A percentile compares a stretch with the other conserved stretches of the same genome.
These are phyloP conservation scores for Fraxinus velutina DNA, from an alignment of 305 asterid genomes.

Conservation along the genomic window DNA sequence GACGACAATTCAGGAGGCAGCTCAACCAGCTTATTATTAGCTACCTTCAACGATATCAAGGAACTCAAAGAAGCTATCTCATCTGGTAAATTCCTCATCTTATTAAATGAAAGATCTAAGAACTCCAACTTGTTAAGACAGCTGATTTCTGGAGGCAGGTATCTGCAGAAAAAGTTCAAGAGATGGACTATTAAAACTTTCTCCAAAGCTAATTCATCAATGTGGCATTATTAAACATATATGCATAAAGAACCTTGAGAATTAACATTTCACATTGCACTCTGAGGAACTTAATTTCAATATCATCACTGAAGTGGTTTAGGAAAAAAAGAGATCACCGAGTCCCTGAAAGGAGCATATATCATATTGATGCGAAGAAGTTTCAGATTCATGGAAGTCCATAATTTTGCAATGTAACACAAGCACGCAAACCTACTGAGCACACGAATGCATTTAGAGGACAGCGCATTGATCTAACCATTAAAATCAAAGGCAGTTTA, in stretches of 20 bases:
- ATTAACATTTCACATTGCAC: neutral
- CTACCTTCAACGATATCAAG: conserved; percentile 59
- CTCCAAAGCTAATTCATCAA: neutral
- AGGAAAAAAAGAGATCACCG: neutral
- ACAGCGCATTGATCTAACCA: neutral
- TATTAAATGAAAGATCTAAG: conserved; percentile 84
- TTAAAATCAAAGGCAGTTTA: neutral
- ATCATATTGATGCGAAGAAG: neutral
- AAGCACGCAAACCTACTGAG: neutral
- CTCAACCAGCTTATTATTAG: conserved; percentile 73
- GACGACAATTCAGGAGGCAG: conserved; percentile 59
- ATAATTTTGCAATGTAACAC: neutral
- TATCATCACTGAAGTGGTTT: neutral
- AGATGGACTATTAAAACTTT: neutral
- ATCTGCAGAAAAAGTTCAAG: conserved; percentile 47
- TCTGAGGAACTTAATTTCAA: neutral
- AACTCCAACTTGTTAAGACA: conserved; percentile 66
- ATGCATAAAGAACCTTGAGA: neutral
- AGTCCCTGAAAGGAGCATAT: neutral
- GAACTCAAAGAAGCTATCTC: conserved; percentile 60
- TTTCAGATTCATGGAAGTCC: neutral
- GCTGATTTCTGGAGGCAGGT: conserved; percentile 88
- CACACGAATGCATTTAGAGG: neutral
- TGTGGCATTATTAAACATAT: neutral
- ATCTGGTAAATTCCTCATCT: conserved; percentile 78